Percentiles rank a stretch among this genome's conserved stretches.
Evolutionary conservation across 805 yeast species (phyloP).

Genomic region (Saturnispora dispora): DNA sequence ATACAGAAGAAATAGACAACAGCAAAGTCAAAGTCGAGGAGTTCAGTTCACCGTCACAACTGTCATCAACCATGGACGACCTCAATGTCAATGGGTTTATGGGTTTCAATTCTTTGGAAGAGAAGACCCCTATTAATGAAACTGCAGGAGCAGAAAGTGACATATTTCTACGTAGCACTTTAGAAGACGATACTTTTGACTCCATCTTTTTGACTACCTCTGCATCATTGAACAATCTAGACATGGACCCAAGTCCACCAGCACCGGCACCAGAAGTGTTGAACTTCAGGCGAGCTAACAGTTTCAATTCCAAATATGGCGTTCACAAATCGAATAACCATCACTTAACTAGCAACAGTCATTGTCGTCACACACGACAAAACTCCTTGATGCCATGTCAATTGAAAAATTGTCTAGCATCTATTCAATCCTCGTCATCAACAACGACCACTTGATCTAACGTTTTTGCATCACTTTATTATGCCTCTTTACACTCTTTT

Average conservation of each 20-base stretch:
- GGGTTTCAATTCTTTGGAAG: slow-evolving; percentile 15
- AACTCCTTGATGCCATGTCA: not conserved
- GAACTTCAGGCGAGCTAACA: not conserved
- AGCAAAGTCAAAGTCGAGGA: not conserved
- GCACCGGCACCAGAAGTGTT: not conserved
- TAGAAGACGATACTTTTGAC: not conserved
- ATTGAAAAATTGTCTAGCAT: not conserved
- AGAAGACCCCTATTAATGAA: not conserved
- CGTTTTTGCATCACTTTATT: not conserved
- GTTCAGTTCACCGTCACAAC: slow-evolving; percentile 5
- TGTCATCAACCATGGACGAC: slow-evolving; percentile 6
- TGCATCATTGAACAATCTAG: not conserved
- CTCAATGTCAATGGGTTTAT: slow-evolving; percentile 11
- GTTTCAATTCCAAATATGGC: not conserved
- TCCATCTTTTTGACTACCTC: not conserved
- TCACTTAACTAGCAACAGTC: not conserved
- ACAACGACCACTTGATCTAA: not conserved
- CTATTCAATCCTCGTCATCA: not conserved
- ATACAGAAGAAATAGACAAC: not conserved
- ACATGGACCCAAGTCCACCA: not conserved
- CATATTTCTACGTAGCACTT: not conserved
- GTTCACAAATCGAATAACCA: not conserved
- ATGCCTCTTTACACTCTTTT: not conserved
- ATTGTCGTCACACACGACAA: not conserved
- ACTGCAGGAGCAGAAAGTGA: not conserved